phyloP scores from a whole-genome alignment of 495 filamentous ascomycete species.

The Penicillium alfredii region DNA sequence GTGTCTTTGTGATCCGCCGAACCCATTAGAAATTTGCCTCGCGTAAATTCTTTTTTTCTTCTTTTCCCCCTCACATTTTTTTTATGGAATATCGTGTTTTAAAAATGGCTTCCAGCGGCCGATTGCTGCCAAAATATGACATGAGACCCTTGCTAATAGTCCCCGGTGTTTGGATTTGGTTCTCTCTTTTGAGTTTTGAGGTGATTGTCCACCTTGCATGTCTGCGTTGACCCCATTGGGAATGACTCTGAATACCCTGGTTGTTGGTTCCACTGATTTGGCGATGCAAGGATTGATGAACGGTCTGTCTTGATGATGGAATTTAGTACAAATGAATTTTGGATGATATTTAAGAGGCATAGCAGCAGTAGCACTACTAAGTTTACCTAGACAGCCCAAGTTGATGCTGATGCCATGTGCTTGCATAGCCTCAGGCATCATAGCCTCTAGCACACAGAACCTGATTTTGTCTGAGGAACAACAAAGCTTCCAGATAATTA shows the following conservation, averaged over 20 bases:
- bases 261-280: conserved; percentile 19
- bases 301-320: conserved; percentile 16
- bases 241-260: conserved; percentile 35
- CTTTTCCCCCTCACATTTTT: conserved; percentile 9
- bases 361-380: no score
- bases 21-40: conserved; percentile 24
- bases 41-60: neutral
- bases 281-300: conserved; percentile 26
- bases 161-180: conserved; percentile 15
- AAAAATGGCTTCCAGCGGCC: conserved; percentile 10
- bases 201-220: conserved; percentile 16
- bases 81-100: conserved; percentile 16
- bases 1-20: conserved; percentile 57
- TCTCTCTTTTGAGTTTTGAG: conserved; percentile 13
- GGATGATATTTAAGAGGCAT: no score
- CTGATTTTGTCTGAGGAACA: no score
- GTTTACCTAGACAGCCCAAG: no score
- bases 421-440: no score
- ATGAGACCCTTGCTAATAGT: conserved; percentile 16
- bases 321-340: no score
- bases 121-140: conserved; percentile 13
- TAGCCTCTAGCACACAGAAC: no score
- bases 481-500: no score
- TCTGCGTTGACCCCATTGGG: conserved; percentile 19
- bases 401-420: no score